phyloP scores from a whole-genome alignment of 805 yeast species.

The Myxozyma sirexii region DNA sequence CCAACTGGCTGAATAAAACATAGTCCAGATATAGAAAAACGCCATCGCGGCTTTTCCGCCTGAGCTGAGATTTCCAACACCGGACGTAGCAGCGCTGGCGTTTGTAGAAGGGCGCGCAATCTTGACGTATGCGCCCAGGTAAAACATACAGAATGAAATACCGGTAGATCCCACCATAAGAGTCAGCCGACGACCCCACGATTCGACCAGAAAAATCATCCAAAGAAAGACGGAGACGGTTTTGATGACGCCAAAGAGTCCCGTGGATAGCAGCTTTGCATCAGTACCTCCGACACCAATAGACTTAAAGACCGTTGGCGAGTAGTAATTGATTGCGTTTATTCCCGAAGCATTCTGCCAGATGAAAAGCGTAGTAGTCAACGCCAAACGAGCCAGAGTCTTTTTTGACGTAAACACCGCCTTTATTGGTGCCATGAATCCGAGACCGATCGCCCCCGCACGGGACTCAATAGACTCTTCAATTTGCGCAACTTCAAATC shows the following conservation, averaged over 20 bases:
- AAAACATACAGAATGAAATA: constrained; percentile 18
- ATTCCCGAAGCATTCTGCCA: constrained; percentile 29
- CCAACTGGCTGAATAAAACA: constrained; percentile 24
- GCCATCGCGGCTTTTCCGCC: constrained; percentile 25
- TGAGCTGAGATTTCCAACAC: constrained; percentile 10
- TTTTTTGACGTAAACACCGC: constrained; percentile 7
- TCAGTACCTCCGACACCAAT: constrained; percentile 53
- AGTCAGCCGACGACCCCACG: constrained; percentile 21
- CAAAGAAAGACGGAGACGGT: constrained; percentile 15
- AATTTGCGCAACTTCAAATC: constrained; percentile 45
- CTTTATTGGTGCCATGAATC: constrained; percentile 21
- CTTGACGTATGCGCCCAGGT: constrained; percentile 23
- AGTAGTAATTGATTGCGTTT: constrained; percentile 49
- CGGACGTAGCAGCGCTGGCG: neutral
- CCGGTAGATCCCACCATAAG: constrained; percentile 24
- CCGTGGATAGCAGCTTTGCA: constrained; percentile 55
- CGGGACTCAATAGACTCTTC: constrained; percentile 20
- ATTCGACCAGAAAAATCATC: constrained; percentile 22
- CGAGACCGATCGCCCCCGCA: constrained; percentile 22
- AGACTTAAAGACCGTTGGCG: constrained; percentile 55
- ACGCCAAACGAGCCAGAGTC: constrained; percentile 1
- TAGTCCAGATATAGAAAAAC: constrained; percentile 24
- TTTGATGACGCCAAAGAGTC: constrained; percentile 56
- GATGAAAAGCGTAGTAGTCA: constrained; percentile 20
- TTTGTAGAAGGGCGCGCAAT: constrained; percentile 16